These are phyloP conservation scores for Trichoderma sp. DNA, from an alignment of 2,329 filamentous ascomycete species.

Conservation along the genomic window DNA sequence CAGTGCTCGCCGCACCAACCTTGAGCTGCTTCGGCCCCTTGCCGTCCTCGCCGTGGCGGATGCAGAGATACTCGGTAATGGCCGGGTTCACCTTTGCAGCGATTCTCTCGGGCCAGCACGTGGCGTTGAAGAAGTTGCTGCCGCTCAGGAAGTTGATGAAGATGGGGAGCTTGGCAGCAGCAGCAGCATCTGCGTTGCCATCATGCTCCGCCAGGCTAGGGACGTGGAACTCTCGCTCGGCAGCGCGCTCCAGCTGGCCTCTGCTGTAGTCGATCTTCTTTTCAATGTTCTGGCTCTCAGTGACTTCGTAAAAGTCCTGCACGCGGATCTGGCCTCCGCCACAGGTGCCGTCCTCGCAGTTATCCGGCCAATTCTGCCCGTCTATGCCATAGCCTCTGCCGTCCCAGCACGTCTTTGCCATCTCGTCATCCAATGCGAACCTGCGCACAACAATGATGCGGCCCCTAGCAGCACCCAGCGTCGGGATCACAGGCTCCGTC, in stretches of 20 bases:
- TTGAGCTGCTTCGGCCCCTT: conserved; percentile 52
- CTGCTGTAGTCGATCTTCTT: conserved; percentile 76
- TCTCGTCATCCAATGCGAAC: conserved; percentile 64
- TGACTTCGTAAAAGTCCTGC: conserved; percentile 93
- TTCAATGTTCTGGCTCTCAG: conserved; percentile 71
- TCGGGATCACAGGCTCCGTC: conserved; percentile 74
- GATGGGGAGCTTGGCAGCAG: conserved; percentile 55
- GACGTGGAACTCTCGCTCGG: conserved; percentile 51
- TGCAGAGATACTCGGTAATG: conserved; percentile 63
- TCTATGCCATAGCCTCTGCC: conserved; percentile 60
- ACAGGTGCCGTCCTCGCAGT: conserved; percentile 73
- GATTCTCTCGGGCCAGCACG: conserved; percentile 92
- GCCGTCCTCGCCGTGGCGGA: conserved; percentile 54
- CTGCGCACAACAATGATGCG: conserved; percentile 83
- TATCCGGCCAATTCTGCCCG: conserved; percentile 77
- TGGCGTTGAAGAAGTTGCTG: conserved; percentile 90
- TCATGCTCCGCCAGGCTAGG: conserved; percentile 39
- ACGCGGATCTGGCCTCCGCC: conserved; percentile 75
- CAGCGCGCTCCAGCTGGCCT: conserved; percentile 75
- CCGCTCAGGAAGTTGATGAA: conserved; percentile 90
- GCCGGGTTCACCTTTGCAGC: conserved; percentile 85
- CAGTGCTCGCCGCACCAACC: conserved; percentile 74
- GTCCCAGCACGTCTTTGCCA: conserved; percentile 52
- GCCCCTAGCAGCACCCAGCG: conserved; percentile 75
- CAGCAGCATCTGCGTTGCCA: conserved; percentile 32